A percentile compares a stretch with the other conserved stretches of the same genome.
These are phyloP conservation scores for Pseudisothecium myosuroides DNA, from an alignment of 225 moss, liverwort and hornwort genomes.

Conservation along the genomic window DNA sequence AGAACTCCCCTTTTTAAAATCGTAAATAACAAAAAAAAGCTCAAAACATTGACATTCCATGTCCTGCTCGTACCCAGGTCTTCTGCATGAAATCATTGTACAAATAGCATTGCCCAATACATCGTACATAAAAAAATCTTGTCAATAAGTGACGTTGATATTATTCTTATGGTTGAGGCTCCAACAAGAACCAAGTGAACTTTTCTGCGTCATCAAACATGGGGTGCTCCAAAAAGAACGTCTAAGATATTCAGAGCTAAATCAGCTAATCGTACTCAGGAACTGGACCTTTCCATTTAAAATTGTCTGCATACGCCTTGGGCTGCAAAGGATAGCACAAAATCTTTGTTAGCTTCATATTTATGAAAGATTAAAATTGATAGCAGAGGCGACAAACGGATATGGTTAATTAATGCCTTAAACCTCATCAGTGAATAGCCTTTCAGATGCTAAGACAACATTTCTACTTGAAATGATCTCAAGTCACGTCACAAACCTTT, in stretches of 20 bases:
- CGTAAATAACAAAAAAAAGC: neutral
- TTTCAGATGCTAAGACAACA: neutral
- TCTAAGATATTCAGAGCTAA: neutral
- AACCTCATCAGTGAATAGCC: neutral
- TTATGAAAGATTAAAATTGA: neutral
- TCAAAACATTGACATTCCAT: neutral
- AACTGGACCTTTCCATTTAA: conserved; percentile 52
- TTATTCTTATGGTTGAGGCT: neutral
- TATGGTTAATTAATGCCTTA: neutral
- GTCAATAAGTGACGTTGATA: neutral
- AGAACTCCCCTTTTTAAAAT: neutral
- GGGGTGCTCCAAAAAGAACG: neutral
- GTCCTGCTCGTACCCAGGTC: neutral
- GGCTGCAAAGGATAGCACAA: conserved; percentile 14
- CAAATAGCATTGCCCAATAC: neutral
- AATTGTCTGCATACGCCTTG: conserved; percentile 54
- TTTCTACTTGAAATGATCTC: neutral
- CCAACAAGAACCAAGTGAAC: neutral
- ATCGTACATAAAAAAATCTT: neutral
- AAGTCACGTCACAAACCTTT: conserved; percentile 28
- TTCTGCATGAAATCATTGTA: neutral
- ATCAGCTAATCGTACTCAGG: conserved; percentile 39
- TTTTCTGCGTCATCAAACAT: neutral
- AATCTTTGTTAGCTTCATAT: neutral
- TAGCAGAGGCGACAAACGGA: neutral